Evolutionary conservation across 73 alveolate species (phyloP).

Genomic region (Tetrahymena thermophila): DNA sequence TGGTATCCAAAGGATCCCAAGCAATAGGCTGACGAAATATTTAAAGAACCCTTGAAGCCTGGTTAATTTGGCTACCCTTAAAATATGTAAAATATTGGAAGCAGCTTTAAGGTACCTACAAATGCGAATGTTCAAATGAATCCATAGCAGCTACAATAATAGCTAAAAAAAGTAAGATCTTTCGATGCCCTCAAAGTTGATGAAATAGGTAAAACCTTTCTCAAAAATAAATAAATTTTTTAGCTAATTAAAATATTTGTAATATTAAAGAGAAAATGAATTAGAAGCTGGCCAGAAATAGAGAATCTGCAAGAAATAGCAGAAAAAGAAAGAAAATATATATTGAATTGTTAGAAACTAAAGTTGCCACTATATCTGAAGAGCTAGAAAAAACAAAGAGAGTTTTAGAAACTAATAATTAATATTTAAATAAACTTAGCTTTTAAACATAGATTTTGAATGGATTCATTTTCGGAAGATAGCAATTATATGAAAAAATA

Average conservation of each 20-base stretch:
- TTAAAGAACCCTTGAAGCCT: neutral
- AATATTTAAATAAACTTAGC: neutral
- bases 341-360: constrained; percentile 19
- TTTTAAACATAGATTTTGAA: constrained; percentile 8
- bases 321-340: constrained; percentile 38
- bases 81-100: neutral
- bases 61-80: neutral
- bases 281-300: constrained; percentile 10
- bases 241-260: neutral
- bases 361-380: constrained; percentile 10
- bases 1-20: neutral
- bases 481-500: constrained; percentile 24
- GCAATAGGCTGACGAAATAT: neutral
- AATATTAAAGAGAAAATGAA: neutral
- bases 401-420: neutral
- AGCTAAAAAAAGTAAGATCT: neutral
- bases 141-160: neutral
- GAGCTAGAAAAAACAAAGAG: constrained; percentile 27
- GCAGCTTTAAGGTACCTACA: neutral
- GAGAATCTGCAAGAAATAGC: constrained; percentile 36
- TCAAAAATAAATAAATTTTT: neutral
- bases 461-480: constrained; percentile 21
- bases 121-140: neutral
- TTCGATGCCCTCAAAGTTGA: neutral
- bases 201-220: neutral